Evolutionary conservation across 75 land plant species (phyloP), one percentile per base, ranked within the genome.

Genomic region (Cunninghamia lanceolata): DNA sequence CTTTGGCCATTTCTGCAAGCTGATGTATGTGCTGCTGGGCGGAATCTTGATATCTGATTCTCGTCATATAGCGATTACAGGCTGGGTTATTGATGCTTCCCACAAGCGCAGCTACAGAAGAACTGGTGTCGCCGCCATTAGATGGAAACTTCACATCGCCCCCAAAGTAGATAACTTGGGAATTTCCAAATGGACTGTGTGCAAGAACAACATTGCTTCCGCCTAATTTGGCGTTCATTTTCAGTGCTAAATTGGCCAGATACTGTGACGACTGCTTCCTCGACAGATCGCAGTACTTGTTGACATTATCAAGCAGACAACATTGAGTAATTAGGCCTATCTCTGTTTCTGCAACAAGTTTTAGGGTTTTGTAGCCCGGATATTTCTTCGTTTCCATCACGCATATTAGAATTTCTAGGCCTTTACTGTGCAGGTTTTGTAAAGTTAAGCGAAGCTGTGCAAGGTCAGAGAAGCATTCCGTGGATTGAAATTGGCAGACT

Each of bases 321-420:
- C 97, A 96, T 77, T 94, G 96, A 3, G 95, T 94, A 32, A 92
- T 78, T 11, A 94, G 85, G 5, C 97, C 96, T 40, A 93, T 53
- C 82, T 86, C 71, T 3, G 89, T 91, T 75, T 92, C 93, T 82
- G 88, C 90, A 39, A 93, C 82, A 83, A 86, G 87, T 86, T 96
- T 96, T 75, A 96, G 93, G 50, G 83, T 82, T 42, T 92, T 88
- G 88, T 94, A 94, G 10, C 90, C 90, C 36, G 74, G 82, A 90
- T 89, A 86, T 50, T 50, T 50, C 77, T 85, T 87, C 14, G 53
- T 59, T 5, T 86, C 71, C 93, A 94, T 91, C 9, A 87, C 87
- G 86, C 95, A 94, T 36, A 94, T 13, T 32, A 92, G 70, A 53
- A 92, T 46, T 10, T 63, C 9, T 39, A 4, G 10, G 17, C 56